Evolutionary conservation across 1,284 basidiomycete species (phyloP).

Genomic region (Ceratobasidium sp.): DNA sequence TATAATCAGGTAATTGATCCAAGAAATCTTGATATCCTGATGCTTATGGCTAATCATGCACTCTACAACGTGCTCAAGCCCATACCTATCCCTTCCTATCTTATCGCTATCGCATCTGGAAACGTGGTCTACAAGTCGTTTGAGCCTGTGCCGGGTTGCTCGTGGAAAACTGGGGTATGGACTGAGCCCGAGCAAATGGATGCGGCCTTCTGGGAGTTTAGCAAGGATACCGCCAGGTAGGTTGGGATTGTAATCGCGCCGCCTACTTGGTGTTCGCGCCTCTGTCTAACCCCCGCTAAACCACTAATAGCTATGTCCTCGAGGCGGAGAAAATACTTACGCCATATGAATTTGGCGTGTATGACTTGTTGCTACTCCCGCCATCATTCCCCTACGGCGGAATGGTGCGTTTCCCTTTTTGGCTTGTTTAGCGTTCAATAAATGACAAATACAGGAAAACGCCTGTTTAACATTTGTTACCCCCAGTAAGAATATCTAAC

Average conservation of each 20-base stretch:
- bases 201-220: conserved; percentile 84
- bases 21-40: conserved; percentile 9
- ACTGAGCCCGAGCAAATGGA: conserved; percentile 85
- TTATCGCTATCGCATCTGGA: conserved; percentile 85
- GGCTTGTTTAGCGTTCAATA: conserved; percentile 45
- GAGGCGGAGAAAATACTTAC: conserved; percentile 76
- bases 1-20: conserved; percentile 49
- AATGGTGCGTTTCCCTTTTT: conserved; percentile 61
- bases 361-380: conserved; percentile 90
- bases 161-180: conserved; percentile 86
- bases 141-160: conserved; percentile 62
- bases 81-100: conserved; percentile 81
- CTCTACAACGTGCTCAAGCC: conserved; percentile 57
- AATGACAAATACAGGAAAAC: conserved; percentile 62
- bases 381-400: conserved; percentile 93
- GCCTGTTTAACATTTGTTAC: conserved; percentile 86
- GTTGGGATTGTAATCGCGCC: conserved; percentile 32
- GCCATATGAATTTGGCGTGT: conserved; percentile 85
- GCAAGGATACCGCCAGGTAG: conserved; percentile 77
- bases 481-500: conserved; percentile 64
- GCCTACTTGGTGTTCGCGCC: neutral
- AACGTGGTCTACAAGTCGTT: conserved; percentile 79
- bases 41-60: neutral
- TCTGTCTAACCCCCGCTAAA: conserved; percentile 12
- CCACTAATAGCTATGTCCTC: conserved; percentile 66